Percentiles rank a stretch among this genome's conserved stretches.
Conservation (phyloP, 1,284 basidiomycete species). For the Thecaphora thlaspeos region DNA sequence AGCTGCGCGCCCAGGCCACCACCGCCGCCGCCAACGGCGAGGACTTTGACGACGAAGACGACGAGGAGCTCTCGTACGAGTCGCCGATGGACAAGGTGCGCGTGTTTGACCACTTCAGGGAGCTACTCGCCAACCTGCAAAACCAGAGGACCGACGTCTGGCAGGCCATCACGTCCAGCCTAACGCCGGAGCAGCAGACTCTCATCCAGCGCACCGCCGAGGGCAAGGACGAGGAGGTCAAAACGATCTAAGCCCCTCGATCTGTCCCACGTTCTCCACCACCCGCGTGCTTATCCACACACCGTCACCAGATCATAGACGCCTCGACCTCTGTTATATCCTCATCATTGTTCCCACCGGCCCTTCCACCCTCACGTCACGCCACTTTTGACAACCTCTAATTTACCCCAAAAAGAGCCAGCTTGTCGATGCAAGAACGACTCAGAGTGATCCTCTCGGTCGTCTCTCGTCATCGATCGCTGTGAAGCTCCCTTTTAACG, state of each 20-base stretch:
- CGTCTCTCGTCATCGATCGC: no score
- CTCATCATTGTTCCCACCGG: no score
- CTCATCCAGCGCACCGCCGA: conserved; percentile 21
- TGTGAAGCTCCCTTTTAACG: no score
- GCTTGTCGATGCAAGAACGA: no score
- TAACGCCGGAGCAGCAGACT: conserved; percentile 37
- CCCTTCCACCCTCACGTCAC: no score
- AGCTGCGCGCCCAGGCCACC: conserved; percentile 35
- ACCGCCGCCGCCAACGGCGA: conserved; percentile 31
- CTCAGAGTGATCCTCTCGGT: no score
- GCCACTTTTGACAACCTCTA: no score
- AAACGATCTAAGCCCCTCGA: conserved; percentile 16
- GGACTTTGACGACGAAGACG: conserved; percentile 42
- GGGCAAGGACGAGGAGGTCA: conserved; percentile 24
- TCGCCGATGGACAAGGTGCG: conserved; percentile 45
- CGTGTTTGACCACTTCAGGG: conserved; percentile 45
- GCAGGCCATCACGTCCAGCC: conserved; percentile 12
- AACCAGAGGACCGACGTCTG: conserved; percentile 28
- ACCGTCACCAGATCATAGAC: no score
- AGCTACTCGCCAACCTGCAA: conserved; percentile 35
- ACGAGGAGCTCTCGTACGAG: conserved; percentile 49
- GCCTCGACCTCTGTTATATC: no score
- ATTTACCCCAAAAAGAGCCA: no score
- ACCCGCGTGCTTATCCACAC: no score
- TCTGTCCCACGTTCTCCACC: no score